Evolutionary conservation across 179 eudicot genomes (phyloP).

Genomic region (Kewa caespitosa): DNA sequence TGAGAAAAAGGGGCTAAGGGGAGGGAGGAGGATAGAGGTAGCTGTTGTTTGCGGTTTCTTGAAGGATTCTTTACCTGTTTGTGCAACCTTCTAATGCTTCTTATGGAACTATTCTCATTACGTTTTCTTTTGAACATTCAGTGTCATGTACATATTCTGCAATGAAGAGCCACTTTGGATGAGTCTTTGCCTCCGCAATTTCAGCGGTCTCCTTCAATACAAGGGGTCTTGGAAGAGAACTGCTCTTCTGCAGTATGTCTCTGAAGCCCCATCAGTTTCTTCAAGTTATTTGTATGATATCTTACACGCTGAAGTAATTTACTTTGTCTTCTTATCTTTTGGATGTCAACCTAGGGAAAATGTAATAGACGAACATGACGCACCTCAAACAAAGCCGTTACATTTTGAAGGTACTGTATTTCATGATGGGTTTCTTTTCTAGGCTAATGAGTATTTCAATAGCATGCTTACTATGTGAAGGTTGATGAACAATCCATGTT

Average conservation of each 20-base stretch:
- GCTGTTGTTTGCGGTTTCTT: not conserved
- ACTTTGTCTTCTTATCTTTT: not conserved
- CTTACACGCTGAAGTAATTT: not conserved
- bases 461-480: not conserved
- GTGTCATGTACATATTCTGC: conserved; percentile 96
- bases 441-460: conserved; percentile 7
- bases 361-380: conserved; percentile 34
- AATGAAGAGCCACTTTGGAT: conserved; percentile 99
- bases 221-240: conserved; percentile 93
- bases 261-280: conserved; percentile 4
- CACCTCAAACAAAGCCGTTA: conserved; percentile 39
- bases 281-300: not conserved
- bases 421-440: conserved; percentile 3
- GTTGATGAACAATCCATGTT: not conserved
- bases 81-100: not conserved
- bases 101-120: conserved; percentile 11
- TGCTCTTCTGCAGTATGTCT: conserved; percentile 60
- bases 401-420: conserved; percentile 68
- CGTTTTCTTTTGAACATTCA: conserved; percentile 37
- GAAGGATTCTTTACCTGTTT: not conserved
- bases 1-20: no score
- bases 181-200: conserved; percentile 66
- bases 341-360: conserved; percentile 40
- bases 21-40: not conserved
- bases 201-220: conserved; percentile 63